Percentiles rank a stretch among this genome's conserved stretches.
Evolutionary conservation across 495 filamentous ascomycete species (phyloP).

Genomic region (Aspergillus taichungensis): DNA sequence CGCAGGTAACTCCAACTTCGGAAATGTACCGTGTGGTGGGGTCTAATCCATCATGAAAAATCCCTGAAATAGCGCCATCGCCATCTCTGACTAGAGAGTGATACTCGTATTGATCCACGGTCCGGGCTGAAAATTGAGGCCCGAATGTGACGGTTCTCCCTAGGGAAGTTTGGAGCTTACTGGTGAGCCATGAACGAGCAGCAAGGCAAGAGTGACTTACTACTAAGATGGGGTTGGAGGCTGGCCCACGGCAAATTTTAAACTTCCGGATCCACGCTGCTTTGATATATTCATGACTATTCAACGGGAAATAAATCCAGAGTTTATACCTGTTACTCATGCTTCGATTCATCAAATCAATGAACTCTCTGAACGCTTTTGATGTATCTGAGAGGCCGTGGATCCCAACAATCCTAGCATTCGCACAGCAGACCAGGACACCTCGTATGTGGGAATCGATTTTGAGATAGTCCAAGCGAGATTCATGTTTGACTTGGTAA

Average conservation of each 20-base stretch:
- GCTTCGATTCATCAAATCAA: slow-evolving; percentile 4
- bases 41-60: slow-evolving; percentile 8
- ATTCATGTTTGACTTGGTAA: neutral
- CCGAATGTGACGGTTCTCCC: slow-evolving; percentile 8
- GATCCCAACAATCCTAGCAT: slow-evolving; percentile 1
- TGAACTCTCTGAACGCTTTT: neutral
- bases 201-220: slow-evolving; percentile 4
- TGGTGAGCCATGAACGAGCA: too few species aligned
- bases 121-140: neutral
- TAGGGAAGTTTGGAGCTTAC: slow-evolving; percentile 5
- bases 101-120: slow-evolving; percentile 1
- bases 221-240: neutral
- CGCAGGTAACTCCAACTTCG: slow-evolving; percentile 6
- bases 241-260: neutral
- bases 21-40: neutral
- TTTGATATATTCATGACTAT: neutral
- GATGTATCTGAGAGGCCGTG: slow-evolving; percentile 4
- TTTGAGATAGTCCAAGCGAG: slow-evolving; percentile 4
- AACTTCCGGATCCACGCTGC: slow-evolving; percentile 7
- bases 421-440: slow-evolving; percentile 6
- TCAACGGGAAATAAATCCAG: slow-evolving; percentile 9
- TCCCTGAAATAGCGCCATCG: slow-evolving; percentile 5
- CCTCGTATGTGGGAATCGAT: slow-evolving; percentile 3
- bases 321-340: neutral
- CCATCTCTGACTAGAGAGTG: slow-evolving; percentile 1